Evolutionary conservation across 768 basidiomycete species (phyloP).

Genomic region (Pulveroboletus frians): DNA sequence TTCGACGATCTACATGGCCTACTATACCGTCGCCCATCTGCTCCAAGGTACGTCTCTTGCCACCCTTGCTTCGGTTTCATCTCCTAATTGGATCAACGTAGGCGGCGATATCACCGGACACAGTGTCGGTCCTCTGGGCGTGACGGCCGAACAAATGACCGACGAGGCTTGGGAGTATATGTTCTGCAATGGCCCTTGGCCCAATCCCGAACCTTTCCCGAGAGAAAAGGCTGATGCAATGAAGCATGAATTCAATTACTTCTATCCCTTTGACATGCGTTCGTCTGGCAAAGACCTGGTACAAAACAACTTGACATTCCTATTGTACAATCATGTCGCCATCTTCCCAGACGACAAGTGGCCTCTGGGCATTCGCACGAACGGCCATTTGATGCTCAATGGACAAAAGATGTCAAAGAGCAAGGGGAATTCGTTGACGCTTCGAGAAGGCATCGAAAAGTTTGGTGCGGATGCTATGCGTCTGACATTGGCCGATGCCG

Average conservation of each 20-base stretch:
- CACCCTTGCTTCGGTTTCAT: conserved; percentile 5
- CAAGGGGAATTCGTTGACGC: conserved; percentile 91
- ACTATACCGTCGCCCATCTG: conserved; percentile 91
- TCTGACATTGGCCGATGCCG: conserved; percentile 89
- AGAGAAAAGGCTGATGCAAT: conserved; percentile 77
- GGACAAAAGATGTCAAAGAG: conserved; percentile 99
- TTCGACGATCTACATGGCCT: conserved; percentile 98
- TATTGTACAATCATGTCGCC: conserved; percentile 92
- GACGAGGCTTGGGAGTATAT: conserved; percentile 98
- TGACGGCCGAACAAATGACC: conserved; percentile 89
- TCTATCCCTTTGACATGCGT: conserved; percentile 97
- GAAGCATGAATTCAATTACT: conserved; percentile 91
- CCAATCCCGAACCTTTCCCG: conserved; percentile 56
- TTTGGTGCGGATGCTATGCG: conserved; percentile 96
- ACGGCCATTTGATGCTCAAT: conserved; percentile 95
- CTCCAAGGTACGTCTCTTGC: conserved; percentile 67
- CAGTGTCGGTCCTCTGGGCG: conserved; percentile 74
- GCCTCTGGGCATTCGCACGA: conserved; percentile 89
- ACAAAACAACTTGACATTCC: conserved; percentile 92
- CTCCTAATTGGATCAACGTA: conserved; percentile 21
- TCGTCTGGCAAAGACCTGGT: conserved; percentile 98
- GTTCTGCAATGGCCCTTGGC: conserved; percentile 73
- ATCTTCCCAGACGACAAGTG: conserved; percentile 83
- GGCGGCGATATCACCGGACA: conserved; percentile 74
- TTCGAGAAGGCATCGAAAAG: conserved; percentile 84